Evolutionary conservation across 2,329 filamentous ascomycete genomes (phyloP).

Genomic region (Verticillium klebahnii): DNA sequence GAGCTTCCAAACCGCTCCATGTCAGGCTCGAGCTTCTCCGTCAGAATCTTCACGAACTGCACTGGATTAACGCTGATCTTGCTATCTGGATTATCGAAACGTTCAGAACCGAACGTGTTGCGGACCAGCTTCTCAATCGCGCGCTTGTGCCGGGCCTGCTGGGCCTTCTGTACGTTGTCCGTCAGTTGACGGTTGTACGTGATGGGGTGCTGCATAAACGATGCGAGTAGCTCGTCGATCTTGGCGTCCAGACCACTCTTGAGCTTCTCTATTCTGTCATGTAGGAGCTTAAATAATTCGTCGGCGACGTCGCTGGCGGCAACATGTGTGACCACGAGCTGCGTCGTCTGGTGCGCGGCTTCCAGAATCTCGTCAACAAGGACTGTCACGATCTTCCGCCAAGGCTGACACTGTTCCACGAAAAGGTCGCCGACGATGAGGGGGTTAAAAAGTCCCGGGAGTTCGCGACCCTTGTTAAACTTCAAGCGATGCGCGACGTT

Average conservation of each 20-base stretch:
- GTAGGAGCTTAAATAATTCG: not conserved
- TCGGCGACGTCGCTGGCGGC: not conserved
- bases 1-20: slow-evolving; percentile 23
- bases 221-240: slow-evolving; percentile 35
- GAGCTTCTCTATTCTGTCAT: slow-evolving; percentile 27
- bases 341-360: not conserved
- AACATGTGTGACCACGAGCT: not conserved
- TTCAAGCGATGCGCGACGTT: not conserved
- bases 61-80: slow-evolving; percentile 11
- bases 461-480: slow-evolving; percentile 33
- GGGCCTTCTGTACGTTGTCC: slow-evolving; percentile 27
- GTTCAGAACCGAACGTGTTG: slow-evolving; percentile 9
- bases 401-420: slow-evolving; percentile 50
- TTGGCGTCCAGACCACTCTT: slow-evolving; percentile 31
- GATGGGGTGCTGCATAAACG: slow-evolving; percentile 40
- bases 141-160: slow-evolving; percentile 12
- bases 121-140: slow-evolving; percentile 2
- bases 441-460: slow-evolving; percentile 58
- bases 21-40: slow-evolving; percentile 17
- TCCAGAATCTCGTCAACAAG: slow-evolving; percentile 39
- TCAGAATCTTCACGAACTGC: slow-evolving; percentile 15
- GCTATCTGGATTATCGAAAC: slow-evolving; percentile 8
- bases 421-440: slow-evolving; percentile 57
- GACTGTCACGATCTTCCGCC: slow-evolving; percentile 43
- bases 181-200: slow-evolving; percentile 48